These are phyloP conservation scores for Allomyces javanicus DNA, from an alignment of 192 early-diverging fungal species.

Conservation along the genomic window DNA sequence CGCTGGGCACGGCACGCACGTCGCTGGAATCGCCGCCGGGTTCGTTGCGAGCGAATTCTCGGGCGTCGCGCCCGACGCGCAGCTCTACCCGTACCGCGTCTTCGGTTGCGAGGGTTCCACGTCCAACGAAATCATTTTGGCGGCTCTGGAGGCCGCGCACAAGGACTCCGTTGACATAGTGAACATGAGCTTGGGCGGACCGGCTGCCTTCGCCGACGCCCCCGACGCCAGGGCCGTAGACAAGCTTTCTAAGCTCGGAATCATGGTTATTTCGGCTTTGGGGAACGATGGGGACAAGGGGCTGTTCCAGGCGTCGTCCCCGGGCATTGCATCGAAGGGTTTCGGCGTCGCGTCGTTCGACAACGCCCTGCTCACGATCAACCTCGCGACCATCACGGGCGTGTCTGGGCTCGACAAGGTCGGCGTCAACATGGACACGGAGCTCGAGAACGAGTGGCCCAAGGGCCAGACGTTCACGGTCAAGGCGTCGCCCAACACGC, in stretches of 20 bases:
- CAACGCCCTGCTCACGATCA: slow-evolving; percentile 12
- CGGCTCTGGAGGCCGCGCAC: slow-evolving; percentile 50
- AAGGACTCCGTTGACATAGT: slow-evolving; percentile 58
- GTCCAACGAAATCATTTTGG: slow-evolving; percentile 50
- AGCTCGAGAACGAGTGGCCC: too few relatives aligned
- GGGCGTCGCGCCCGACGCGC: slow-evolving; percentile 69
- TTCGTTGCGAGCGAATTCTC: slow-evolving; percentile 24
- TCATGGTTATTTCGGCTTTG: slow-evolving; percentile 34
- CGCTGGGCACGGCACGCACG: slow-evolving; percentile 43
- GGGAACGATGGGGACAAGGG: slow-evolving; percentile 48
- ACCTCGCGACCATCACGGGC: neutral
- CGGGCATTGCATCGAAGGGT: slow-evolving; percentile 27
- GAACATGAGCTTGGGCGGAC: slow-evolving; percentile 62
- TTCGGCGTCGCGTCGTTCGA: slow-evolving; percentile 38
- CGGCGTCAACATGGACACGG: neutral
- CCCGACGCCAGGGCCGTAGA: slow-evolving; percentile 36
- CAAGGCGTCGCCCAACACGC: slow-evolving; percentile 15
- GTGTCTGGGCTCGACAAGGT: neutral
- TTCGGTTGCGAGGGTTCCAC: slow-evolving; percentile 55
- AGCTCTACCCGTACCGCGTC: slow-evolving; percentile 57
- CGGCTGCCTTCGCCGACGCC: slow-evolving; percentile 36
- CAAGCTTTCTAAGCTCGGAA: slow-evolving; percentile 16
- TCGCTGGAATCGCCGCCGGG: slow-evolving; percentile 49
- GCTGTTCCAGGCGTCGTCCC: slow-evolving; percentile 34
- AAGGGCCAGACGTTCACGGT: slow-evolving; percentile 7